phyloP scores from a whole-genome alignment of 2,329 filamentous ascomycete genomes.

The Penicillium sp. region DNA sequence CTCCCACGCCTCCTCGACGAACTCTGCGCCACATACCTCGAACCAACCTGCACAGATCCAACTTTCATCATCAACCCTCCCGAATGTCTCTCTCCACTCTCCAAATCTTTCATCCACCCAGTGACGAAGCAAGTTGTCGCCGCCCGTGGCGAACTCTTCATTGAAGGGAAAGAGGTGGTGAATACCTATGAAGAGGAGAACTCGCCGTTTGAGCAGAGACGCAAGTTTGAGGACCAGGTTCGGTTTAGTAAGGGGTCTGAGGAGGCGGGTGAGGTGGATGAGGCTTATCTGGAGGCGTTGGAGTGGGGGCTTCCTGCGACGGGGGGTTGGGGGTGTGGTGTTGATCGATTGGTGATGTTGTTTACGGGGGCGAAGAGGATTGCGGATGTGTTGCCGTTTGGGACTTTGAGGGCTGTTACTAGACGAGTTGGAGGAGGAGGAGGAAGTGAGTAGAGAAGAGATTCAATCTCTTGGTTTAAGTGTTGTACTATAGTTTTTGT shows the following conservation, averaged over 20 bases:
- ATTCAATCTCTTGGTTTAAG: not conserved
- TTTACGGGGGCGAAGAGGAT: slow-evolving; percentile 81
- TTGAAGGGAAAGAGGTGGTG: slow-evolving; percentile 79
- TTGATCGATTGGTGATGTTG: slow-evolving; percentile 91
- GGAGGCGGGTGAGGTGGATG: slow-evolving; percentile 65
- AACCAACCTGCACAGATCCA: slow-evolving; percentile 73
- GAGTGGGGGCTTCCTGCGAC: slow-evolving; percentile 94
- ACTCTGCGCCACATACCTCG: slow-evolving; percentile 76
- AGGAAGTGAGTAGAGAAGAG: not conserved
- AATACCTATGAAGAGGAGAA: slow-evolving; percentile 99
- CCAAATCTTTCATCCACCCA: slow-evolving; percentile 81
- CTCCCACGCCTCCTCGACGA: slow-evolving; percentile 79
- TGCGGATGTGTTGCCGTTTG: slow-evolving; percentile 85
- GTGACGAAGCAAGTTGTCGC: slow-evolving; percentile 73
- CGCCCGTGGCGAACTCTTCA: slow-evolving; percentile 84
- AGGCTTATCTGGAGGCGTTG: slow-evolving; percentile 82
- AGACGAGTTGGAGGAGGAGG: slow-evolving; percentile 21
- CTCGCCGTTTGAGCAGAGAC: slow-evolving; percentile 81
- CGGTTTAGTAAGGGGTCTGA: slow-evolving; percentile 55
- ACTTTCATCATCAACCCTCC: slow-evolving; percentile 91
- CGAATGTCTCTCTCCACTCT: slow-evolving; percentile 85
- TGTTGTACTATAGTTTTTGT: not conserved
- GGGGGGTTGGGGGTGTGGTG: slow-evolving; percentile 92
- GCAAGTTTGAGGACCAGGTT: slow-evolving; percentile 74
- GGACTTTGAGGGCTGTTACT: slow-evolving; percentile 69